Conservation (phyloP, 2,329 filamentous ascomycete genomes). For the Epichloe aotearoae region DNA sequence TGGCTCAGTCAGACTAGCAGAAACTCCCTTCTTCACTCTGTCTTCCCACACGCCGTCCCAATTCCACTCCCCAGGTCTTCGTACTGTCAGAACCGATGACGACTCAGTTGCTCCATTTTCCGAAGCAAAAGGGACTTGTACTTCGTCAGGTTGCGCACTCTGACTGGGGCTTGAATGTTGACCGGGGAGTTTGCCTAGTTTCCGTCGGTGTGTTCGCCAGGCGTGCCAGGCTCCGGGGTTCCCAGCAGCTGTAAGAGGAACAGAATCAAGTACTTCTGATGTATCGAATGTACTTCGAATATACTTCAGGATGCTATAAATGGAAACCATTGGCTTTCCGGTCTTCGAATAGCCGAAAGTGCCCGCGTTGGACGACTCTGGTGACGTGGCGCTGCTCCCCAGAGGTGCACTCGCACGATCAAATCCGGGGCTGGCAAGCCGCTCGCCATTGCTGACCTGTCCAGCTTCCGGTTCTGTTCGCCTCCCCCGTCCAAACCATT, state of each 20-base stretch:
- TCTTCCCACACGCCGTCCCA: constrained; percentile 97
- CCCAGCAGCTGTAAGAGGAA: constrained; percentile 71
- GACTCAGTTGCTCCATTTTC: background rate
- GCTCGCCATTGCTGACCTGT: constrained; percentile 30
- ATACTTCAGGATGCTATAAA: constrained; percentile 63
- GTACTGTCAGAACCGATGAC: constrained; percentile 4
- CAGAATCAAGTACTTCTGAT: constrained; percentile 59
- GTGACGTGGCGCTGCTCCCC: constrained; percentile 15
- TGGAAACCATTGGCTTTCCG: constrained; percentile 33
- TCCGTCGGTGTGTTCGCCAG: constrained; percentile 59
- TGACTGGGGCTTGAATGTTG: background rate
- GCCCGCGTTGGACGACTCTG: constrained; percentile 15
- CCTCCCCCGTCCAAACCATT: constrained; percentile 61
- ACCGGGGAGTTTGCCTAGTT: constrained; percentile 15
- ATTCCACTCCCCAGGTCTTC: constrained; percentile 71
- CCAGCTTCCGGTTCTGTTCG: constrained; percentile 26
- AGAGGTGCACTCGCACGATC: constrained; percentile 9
- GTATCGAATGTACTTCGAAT: constrained; percentile 73
- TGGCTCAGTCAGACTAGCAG: constrained; percentile 63
- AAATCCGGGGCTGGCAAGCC: constrained; percentile 14
- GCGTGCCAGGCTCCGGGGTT: constrained; percentile 92
- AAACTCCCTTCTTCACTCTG: constrained; percentile 66
- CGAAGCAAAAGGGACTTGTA: background rate
- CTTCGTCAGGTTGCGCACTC: background rate
- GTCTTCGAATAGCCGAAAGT: constrained; percentile 28